Evolutionary conservation across 139 green algal species (phyloP), one percentile per base, ranked within the genome.

Genomic region (Picochlorum sp.): DNA sequence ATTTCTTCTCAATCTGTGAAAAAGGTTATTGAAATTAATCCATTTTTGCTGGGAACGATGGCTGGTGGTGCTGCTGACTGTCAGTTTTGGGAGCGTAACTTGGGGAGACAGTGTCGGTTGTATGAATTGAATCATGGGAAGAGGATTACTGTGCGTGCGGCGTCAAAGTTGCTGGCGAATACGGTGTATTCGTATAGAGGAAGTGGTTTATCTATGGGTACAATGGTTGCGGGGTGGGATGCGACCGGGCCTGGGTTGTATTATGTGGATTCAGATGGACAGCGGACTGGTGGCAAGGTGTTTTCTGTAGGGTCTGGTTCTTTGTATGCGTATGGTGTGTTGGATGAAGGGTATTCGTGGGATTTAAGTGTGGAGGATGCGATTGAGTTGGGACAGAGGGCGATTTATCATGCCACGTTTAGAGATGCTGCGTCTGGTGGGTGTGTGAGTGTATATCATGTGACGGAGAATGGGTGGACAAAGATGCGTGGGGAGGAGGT

Each of bases 1-100:
- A 96, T 99, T 49, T 97, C 89, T 4, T 96, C 90, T 1, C 92
- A 98, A 65, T 95, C 90, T 2, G 89, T 96, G 38, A 96, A 98
- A 79, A 98, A 98, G 71, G 91, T 99, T 3, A 97, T 99, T 45
- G 91, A 98, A 76, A 99, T 98, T 79, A 99, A 99, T 74, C 87
- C 86, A 10, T 98, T 86, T 79, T 77, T 99, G 31, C 78, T 99
- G 52, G 94, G 93, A 18, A 99, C 94, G 20, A 99, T 99, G 93
- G 94, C 94, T 34, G 94, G 94, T 62, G 94, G 92, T 50, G 94
- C 94, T 8, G 93, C 92, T 16, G 94, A 99, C 75, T 99, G 94
- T 79, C 86, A 95, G 73, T 97, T 96, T 74, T 98, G 92, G 92
- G 85, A 95, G 66, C 64, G 92, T 5, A 97, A 97, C 77, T 76